These are phyloP conservation scores for Lasiodiplodia citricola DNA, from an alignment of 2,329 filamentous ascomycete species.

Conservation along the genomic window DNA sequence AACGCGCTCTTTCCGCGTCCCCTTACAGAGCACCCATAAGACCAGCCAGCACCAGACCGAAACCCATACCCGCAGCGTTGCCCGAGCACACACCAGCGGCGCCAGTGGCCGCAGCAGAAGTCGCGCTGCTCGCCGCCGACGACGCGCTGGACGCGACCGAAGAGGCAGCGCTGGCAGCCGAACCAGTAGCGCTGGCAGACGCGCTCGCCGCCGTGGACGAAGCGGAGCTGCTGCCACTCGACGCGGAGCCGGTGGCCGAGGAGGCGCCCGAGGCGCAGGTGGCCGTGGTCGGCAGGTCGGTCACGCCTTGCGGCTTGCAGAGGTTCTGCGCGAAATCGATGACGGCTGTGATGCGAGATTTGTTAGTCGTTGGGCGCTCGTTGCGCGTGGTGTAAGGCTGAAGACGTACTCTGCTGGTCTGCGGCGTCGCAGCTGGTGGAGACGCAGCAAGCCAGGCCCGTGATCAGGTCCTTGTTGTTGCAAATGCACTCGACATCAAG, in stretches of 20 bases:
- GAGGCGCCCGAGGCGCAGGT: conserved; percentile 42
- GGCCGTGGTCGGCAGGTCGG: conserved; percentile 44
- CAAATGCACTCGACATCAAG: conserved; percentile 52
- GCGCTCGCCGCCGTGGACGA: not conserved
- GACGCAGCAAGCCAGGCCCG: conserved; percentile 50
- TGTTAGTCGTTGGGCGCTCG: not conserved
- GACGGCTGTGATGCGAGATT: conserved; percentile 38
- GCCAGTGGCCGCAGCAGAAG: not conserved
- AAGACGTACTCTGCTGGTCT: conserved; percentile 42
- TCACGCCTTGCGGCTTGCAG: conserved; percentile 46
- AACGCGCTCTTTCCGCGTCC: not conserved
- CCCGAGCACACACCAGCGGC: conserved; percentile 5
- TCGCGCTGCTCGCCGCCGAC: not conserved
- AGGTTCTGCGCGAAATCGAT: conserved; percentile 49
- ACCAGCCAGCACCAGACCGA: conserved; percentile 21
- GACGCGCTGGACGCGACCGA: not conserved
- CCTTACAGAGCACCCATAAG: conserved; percentile 13
- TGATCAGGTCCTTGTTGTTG: conserved; percentile 42
- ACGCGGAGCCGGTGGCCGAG: conserved; percentile 21
- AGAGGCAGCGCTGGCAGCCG: not conserved
- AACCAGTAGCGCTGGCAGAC: conserved; percentile 23
- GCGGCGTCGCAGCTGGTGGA: conserved; percentile 38
- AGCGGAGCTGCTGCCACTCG: not conserved
- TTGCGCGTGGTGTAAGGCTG: not conserved
- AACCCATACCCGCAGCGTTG: conserved; percentile 16